A percentile compares a stretch with the other conserved stretches of the same genome.
Evolutionary conservation across 2,329 filamentous ascomycete species (phyloP).

Genomic region (Fusarium sp.): DNA sequence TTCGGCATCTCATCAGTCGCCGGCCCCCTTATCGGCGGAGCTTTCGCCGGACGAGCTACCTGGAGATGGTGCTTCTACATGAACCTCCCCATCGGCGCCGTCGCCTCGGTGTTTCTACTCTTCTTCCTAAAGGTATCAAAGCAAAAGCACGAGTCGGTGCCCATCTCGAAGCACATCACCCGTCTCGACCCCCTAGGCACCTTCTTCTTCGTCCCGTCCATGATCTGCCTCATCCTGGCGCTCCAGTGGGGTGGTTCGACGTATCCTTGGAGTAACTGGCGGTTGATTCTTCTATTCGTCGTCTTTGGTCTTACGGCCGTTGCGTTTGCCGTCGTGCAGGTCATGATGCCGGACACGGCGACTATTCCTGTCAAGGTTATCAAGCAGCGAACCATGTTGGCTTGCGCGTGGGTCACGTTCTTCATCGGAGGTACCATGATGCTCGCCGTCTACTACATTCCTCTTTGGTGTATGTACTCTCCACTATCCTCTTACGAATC

Average conservation of each 20-base stretch:
- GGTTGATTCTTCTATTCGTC: constrained; percentile 64
- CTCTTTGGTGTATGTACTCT: constrained; percentile 62
- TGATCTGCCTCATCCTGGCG: constrained; percentile 70
- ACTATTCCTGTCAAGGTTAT: constrained; percentile 67
- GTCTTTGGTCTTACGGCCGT: constrained; percentile 59
- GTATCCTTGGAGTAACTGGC: constrained; percentile 63
- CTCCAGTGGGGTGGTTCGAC: constrained; percentile 71
- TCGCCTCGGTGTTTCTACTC: constrained; percentile 60
- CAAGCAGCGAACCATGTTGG: constrained; percentile 64
- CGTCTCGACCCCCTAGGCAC: constrained; percentile 70
- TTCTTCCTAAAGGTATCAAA: constrained; percentile 59
- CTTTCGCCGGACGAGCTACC: constrained; percentile 58
- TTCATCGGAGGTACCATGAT: constrained; percentile 63
- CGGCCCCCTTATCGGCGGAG: constrained; percentile 65
- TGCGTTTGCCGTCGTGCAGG: constrained; percentile 63
- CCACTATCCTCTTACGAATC: neutral
- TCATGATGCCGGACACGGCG: constrained; percentile 64
- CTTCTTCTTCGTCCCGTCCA: constrained; percentile 67
- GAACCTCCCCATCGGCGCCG: constrained; percentile 65
- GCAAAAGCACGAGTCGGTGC: constrained; percentile 42
- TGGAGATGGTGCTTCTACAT: constrained; percentile 71
- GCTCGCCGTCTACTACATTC: constrained; percentile 64
- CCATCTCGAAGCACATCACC: constrained; percentile 56
- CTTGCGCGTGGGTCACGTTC: constrained; percentile 57
- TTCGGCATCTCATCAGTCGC: constrained; percentile 66